These are phyloP conservation scores for Bacterosira constricta DNA, from an alignment of 108 stramenopile genomes.

Conservation along the genomic window DNA sequence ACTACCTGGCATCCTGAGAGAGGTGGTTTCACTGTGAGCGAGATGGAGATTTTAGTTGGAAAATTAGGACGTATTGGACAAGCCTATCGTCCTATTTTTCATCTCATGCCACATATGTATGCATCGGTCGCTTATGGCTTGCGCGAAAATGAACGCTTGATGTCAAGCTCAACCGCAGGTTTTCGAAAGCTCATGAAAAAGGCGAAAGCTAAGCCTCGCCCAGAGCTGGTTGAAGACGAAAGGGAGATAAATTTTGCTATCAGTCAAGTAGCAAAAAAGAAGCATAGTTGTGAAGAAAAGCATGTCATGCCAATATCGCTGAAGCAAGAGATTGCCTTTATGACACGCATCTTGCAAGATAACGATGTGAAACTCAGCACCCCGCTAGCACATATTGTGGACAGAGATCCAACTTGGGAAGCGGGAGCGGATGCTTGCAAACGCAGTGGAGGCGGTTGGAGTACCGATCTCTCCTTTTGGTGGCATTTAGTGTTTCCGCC, in stretches of 20 bases:
- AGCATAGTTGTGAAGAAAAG: not conserved
- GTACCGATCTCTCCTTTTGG: not conserved
- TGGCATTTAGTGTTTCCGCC: conserved; percentile 17
- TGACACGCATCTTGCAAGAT: not conserved
- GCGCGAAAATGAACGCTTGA: not conserved
- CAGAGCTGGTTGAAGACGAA: not conserved
- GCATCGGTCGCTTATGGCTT: conserved; percentile 9
- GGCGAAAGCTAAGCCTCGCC: not conserved
- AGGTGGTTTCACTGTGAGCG: too few species aligned
- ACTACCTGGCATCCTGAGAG: too few species aligned
- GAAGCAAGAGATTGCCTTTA: conserved; percentile 1
- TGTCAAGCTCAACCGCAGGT: not conserved
- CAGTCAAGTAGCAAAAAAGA: not conserved
- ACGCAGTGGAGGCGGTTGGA: not conserved
- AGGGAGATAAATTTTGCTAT: not conserved
- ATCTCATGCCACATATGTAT: conserved; percentile 19
- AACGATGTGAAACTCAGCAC: too few species aligned
- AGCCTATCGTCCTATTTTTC: not conserved
- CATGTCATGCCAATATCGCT: conserved; percentile 1
- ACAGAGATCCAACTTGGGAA: too few species aligned
- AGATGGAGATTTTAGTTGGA: conserved; percentile 1
- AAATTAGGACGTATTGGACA: not conserved
- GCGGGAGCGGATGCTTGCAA: not conserved
- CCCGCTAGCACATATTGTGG: too few species aligned
- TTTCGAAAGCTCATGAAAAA: not conserved